Base-by-base conservation (phyloP, 306 rosid genomes). In the Inga laurina region DNA sequence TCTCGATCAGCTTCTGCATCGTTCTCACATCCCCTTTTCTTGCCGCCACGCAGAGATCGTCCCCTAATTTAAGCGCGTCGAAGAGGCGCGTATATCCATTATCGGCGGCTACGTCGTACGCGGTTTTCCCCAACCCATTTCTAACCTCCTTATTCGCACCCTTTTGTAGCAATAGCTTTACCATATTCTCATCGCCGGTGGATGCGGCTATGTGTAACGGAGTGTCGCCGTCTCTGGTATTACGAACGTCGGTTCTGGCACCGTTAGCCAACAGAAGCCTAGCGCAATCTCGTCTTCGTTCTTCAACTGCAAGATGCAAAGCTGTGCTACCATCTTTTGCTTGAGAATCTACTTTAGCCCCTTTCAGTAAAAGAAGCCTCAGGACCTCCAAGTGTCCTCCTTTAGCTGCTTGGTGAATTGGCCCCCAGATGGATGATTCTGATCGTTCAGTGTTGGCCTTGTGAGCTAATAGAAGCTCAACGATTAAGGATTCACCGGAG, bases 381-480 rank as follows among this genome's bases (percentile, higher is more conserved):
- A 95, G 45, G 30, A 95, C 92, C 61, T 95, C 95, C n/a, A 88
- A 24, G 41, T 95, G 95, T 16, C 97, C 97, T 4, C 67, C 90
- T 56, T 81, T 79, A 0, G 93, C 93, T 0, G 95, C 97, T 0
- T 84, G 76, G 44, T 95, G 97, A 35, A 93, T 83, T 0, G 97
- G 97, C 0, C 95, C 97, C 75, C 75, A 85, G 24, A 79, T 30
- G 0, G 92, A 85, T 7, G 79, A 66, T 64, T 89, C 90, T 3
- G 90, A 88, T 52, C 91, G 62, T 22, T 91, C 95, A 3, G 94
- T 87, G 48, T 44, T 84, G 4, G 97, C 98, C 34, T 54, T 66
- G 3, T 88, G 89, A 56, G 97, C 95, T 83, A 95, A 77, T 19
- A 95, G 77, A 81, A 95, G 89, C 94, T 95, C 98, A 3, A 86